Conservation (phyloP, 495 filamentous ascomycete genomes). For the Penicillium roqueforti region DNA sequence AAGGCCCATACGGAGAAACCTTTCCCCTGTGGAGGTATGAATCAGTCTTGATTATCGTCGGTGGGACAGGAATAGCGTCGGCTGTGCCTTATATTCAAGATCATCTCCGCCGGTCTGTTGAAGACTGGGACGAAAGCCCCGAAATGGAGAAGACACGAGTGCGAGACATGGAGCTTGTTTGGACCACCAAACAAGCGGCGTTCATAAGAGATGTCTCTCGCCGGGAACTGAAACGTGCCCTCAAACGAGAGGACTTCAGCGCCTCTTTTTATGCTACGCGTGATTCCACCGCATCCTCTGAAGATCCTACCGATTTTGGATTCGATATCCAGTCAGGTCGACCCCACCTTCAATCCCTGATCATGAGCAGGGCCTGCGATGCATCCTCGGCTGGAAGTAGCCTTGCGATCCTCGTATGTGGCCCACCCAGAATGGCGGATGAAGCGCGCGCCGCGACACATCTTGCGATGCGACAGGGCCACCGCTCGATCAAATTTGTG, state of each 20-base stretch:
- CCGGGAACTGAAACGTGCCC: conserved; percentile 25
- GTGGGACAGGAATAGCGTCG: conserved; percentile 57
- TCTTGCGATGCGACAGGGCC: conserved; percentile 31
- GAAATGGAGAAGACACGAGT: conserved; percentile 19
- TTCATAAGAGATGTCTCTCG: conserved; percentile 32
- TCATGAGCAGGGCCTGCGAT: conserved; percentile 29
- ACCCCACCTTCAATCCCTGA: conserved; percentile 31
- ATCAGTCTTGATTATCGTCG: conserved; percentile 53
- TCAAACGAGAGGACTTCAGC: conserved; percentile 33
- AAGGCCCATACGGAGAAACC: conserved; percentile 56
- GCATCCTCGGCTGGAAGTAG: conserved; percentile 22
- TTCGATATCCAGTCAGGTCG: conserved; percentile 28
- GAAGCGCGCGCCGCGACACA: conserved; percentile 43
- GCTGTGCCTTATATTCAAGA: conserved; percentile 49
- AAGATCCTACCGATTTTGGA: conserved; percentile 1
- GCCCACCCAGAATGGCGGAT: conserved; percentile 47
- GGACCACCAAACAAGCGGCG: conserved; percentile 37
- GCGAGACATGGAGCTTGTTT: conserved; percentile 35
- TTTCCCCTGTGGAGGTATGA: conserved; percentile 47
- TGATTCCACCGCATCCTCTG: neutral
- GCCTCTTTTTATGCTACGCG: conserved; percentile 36
- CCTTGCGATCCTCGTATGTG: conserved; percentile 47
- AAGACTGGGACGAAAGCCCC: neutral
- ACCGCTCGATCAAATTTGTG: conserved; percentile 33
- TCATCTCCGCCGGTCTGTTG: conserved; percentile 26